Conservation (phyloP, 768 basidiomycete genomes). For the Glaciozyma martinii region DNA sequence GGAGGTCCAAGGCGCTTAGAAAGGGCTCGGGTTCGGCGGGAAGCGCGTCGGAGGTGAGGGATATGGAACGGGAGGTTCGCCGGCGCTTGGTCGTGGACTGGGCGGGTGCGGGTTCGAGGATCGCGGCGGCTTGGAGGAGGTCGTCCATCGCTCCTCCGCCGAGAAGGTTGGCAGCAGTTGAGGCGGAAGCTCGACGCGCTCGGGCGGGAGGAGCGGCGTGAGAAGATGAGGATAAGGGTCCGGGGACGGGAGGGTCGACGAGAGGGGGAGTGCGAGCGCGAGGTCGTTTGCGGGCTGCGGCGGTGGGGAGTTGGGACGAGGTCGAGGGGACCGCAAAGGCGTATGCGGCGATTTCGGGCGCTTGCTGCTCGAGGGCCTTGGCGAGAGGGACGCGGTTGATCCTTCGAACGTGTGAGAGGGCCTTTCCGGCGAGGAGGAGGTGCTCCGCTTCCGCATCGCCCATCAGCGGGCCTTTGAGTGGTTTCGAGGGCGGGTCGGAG, state of each 20-base stretch:
- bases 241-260: background rate
- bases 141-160: background rate
- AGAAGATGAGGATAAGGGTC: background rate
- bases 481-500: background rate
- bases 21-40: background rate
- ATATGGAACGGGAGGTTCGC: background rate
- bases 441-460: slow-evolving; percentile 35
- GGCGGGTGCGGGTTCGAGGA: background rate
- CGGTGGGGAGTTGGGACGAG: no score
- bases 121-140: slow-evolving; percentile 9
- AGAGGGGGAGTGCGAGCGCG: no score
- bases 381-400: slow-evolving; percentile 16
- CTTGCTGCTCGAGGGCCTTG: slow-evolving; percentile 1
- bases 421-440: slow-evolving; percentile 29
- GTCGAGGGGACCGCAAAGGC: background rate
- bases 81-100: background rate
- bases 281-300: background rate
- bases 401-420: slow-evolving; percentile 15
- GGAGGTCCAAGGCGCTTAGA: slow-evolving; percentile 16
- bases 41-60: background rate
- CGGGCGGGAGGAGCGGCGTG: background rate
- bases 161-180: background rate
- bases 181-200: background rate
- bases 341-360: slow-evolving; percentile 4
- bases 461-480: slow-evolving; percentile 4